These are phyloP conservation scores for Phytophthora citrophthora DNA, from an alignment of 352 stramenopile species.

Conservation along the genomic window DNA sequence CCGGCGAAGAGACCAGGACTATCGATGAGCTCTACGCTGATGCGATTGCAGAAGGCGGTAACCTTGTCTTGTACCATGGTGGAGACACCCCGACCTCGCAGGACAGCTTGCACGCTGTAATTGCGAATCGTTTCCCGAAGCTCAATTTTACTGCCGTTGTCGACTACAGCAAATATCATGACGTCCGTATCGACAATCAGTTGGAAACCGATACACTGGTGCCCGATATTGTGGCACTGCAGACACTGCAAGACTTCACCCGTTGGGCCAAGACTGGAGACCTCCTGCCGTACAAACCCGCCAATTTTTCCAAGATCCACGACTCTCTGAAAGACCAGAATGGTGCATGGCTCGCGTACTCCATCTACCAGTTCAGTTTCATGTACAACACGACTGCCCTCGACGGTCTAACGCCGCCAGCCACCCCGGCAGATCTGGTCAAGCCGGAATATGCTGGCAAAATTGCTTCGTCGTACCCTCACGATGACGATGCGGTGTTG, in stretches of 20 bases:
- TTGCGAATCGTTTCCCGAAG: too few relatives aligned
- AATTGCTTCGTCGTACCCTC: conserved; percentile 59
- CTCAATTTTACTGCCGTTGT: conserved; percentile 6
- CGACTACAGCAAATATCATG: conserved; percentile 65
- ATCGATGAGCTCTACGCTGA: conserved; percentile 52
- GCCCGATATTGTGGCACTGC: conserved; percentile 45
- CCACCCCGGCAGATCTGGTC: conserved; percentile 35
- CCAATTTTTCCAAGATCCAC: conserved; percentile 57
- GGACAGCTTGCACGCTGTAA: too few relatives aligned
- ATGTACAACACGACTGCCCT: conserved; percentile 38
- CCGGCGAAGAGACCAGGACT: conserved; percentile 45
- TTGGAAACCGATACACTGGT: conserved; percentile 52
- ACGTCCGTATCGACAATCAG: conserved; percentile 70
- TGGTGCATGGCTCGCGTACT: conserved; percentile 46
- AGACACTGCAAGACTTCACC: conserved; percentile 58
- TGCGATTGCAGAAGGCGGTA: conserved; percentile 49
- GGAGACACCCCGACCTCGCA: conserved; percentile 27
- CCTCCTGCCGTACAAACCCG: conserved; percentile 53
- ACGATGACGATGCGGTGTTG: conserved; percentile 57
- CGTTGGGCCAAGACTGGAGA: conserved; percentile 43
- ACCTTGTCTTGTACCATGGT: conserved; percentile 48
- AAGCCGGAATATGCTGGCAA: conserved; percentile 39
- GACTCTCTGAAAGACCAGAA: conserved; percentile 32
- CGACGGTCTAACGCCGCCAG: conserved; percentile 12
- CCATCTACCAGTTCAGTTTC: conserved; percentile 41